Base-by-base conservation (phyloP, 305 asterid species). In the Ajuga reptans region DNA sequence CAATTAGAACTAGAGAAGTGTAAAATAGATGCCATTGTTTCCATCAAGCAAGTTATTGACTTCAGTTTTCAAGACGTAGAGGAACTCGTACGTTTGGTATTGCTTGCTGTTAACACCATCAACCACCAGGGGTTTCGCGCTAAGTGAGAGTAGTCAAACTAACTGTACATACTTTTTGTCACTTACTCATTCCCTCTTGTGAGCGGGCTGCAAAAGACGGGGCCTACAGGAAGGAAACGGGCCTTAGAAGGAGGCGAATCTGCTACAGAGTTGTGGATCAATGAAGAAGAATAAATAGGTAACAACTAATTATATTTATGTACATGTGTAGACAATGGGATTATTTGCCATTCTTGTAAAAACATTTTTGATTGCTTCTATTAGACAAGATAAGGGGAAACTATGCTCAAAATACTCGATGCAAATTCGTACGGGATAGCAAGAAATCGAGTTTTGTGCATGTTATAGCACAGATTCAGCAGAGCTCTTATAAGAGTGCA, bases 31-130 rank as follows among this genome's bases (percentile, higher is more conserved):
- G 87, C 80, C 52, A 76, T 86, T 29, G 56, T 51, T 59, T 85
- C 86, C 21, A 74, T 93, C n/a, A 91, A 89, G 80, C 82, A 77
- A 74, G 97, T 80, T 15, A 72, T 91, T 7, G 94, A 89, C 76
- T 84, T 89, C 83, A 84, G 95, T 81, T 93, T 87, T 73, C 93
- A 91, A 75, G 87, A 91, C 47, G 79, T 91, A 41, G 86, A 78
- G 61, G 95, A 87, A 70, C 82, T 93, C 37, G 66, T 85, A 47
- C 86, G 72, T n/a, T 78, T 90, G 81, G 85, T 88, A 53, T 72
- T 75, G 78, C 56, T 62, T 42, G 92, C 96, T n/a, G 73, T 84
- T 37, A 84, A 79, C 62, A 80, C 85, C 75, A 77, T 90, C 82
- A 83, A 78, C 81, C 84, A 75, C 68, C 83, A 81, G 67, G 88